phyloP scores from a whole-genome alignment of 2,329 filamentous ascomycete species.

The Cercospora sojina region DNA sequence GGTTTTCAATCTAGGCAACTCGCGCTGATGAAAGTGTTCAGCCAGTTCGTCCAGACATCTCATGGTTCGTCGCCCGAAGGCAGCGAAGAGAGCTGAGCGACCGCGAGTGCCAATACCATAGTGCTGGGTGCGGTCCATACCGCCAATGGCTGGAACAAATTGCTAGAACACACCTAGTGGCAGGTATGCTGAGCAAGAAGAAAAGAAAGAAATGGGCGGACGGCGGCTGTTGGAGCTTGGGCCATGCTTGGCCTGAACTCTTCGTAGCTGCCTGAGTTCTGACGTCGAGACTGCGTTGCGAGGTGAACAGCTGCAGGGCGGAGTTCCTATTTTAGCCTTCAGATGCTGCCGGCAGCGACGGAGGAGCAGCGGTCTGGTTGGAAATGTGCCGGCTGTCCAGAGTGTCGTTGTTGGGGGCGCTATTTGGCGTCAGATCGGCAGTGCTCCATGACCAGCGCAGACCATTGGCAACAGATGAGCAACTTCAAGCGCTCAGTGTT shows the following conservation, averaged over 20 bases:
- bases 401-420: no score
- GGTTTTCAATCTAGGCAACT: not conserved
- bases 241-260: not conserved
- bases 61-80: not conserved
- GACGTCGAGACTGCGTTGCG: not conserved
- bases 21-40: not conserved
- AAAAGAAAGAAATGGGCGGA: no score
- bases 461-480: no score
- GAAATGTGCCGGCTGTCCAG: no score
- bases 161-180: not conserved
- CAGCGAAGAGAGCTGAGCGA: constrained; percentile 1
- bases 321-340: not conserved
- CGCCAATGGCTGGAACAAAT: not conserved
- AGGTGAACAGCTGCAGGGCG: not conserved
- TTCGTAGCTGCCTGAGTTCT: not conserved
- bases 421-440: no score
- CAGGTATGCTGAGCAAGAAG: not conserved
- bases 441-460: no score
- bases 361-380: no score
- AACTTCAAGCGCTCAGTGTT: no score
- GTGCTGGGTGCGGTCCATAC: not conserved
- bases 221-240: no score
- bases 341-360: no score
- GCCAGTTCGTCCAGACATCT: constrained; percentile 1
- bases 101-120: not conserved